phyloP scores from a whole-genome alignment of 2,329 filamentous ascomycete genomes.

The Claviceps spartinae region DNA sequence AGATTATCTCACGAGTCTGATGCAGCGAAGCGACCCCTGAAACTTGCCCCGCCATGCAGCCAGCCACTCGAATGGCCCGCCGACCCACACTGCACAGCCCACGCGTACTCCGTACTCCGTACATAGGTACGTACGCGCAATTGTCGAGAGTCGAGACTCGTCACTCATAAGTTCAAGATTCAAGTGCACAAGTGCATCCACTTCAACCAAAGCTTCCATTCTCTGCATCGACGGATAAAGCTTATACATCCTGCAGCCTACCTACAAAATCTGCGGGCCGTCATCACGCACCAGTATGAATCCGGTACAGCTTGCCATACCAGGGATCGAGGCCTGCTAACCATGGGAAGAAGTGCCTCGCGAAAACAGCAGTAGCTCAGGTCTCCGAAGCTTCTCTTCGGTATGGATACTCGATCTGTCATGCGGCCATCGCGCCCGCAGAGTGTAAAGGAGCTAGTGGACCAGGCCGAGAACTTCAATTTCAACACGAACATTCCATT shows the following conservation, averaged over 20 bases:
- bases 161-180: too few species aligned
- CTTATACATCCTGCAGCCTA: not conserved
- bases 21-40: too few species aligned
- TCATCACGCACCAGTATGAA: not conserved
- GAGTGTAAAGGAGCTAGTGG: slow-evolving; percentile 64
- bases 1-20: too few species aligned
- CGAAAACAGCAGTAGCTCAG: not conserved
- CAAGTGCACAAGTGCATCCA: not conserved
- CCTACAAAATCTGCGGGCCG: not conserved
- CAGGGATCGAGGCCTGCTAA: not conserved
- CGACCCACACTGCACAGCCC: too few species aligned
- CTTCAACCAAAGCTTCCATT: not conserved
- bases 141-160: too few species aligned
- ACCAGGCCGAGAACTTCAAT: slow-evolving; percentile 63
- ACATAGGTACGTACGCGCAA: too few species aligned
- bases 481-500: slow-evolving; percentile 68
- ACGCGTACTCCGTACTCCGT: too few species aligned
- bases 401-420: slow-evolving; percentile 16
- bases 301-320: not conserved
- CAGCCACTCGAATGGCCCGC: too few species aligned
- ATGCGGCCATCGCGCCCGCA: slow-evolving; percentile 37
- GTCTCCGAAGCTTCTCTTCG: not conserved
- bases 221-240: not conserved
- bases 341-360: not conserved
- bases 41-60: too few species aligned